phyloP scores from a whole-genome alignment of 1,284 basidiomycete genomes.

The Cutaneotrichosporon sp. region DNA sequence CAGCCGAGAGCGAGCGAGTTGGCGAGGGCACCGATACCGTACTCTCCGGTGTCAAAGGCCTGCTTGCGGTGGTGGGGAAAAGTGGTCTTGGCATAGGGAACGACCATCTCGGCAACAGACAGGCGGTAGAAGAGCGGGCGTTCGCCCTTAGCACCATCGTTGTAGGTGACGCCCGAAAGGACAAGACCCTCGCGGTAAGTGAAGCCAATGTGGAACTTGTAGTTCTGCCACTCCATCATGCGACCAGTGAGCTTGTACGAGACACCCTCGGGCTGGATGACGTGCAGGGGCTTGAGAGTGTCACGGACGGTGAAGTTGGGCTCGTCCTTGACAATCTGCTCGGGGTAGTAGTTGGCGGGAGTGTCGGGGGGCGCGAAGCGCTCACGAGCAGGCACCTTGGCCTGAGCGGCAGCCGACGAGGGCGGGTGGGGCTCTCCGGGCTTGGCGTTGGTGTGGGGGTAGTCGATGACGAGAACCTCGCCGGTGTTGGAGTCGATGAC shows the following conservation, averaged over 20 bases:
- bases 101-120: conserved; percentile 51
- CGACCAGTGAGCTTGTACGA: conserved; percentile 79
- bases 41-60: conserved; percentile 52
- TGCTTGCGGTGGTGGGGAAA: conserved; percentile 48
- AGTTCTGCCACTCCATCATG: conserved; percentile 48
- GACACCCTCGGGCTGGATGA: conserved; percentile 86
- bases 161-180: conserved; percentile 43
- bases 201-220: conserved; percentile 38
- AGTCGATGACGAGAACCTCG: conserved; percentile 49
- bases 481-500: conserved; percentile 42
- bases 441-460: conserved; percentile 30
- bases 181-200: conserved; percentile 45
- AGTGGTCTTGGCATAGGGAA: conserved; percentile 49
- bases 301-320: conserved; percentile 59
- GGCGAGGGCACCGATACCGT: conserved; percentile 48
- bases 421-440: conserved; percentile 21
- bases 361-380: conserved; percentile 49
- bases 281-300: conserved; percentile 77
- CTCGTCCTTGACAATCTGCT: conserved; percentile 46
- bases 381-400: conserved; percentile 24
- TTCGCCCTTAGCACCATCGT: conserved; percentile 38
- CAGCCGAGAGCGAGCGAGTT: conserved; percentile 51
- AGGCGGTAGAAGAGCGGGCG: conserved; percentile 49
- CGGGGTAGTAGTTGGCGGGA: conserved; percentile 50
- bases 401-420: conserved; percentile 31